A percentile compares a stretch with the other conserved stretches of the same genome.
These are phyloP conservation scores for Aspergillus persii DNA, from an alignment of 2,329 filamentous ascomycete species.

Conservation along the genomic window DNA sequence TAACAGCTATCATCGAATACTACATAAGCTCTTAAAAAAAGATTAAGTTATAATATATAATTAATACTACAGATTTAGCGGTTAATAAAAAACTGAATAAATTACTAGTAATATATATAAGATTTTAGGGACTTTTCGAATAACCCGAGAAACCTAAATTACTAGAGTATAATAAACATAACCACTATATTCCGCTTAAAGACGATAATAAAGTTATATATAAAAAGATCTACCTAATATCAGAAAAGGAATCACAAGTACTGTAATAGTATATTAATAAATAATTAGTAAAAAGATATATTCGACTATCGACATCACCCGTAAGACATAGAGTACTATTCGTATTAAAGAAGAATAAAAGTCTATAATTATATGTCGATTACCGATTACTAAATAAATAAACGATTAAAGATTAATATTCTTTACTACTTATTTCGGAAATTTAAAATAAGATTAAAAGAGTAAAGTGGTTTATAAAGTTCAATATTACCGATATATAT, in stretches of 20 bases:
- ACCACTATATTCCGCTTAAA: neutral
- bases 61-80: neutral
- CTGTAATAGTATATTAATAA: neutral
- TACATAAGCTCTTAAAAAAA: neutral
- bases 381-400: slow-evolving; percentile 3
- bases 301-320: neutral
- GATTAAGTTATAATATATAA: neutral
- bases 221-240: no score
- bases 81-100: neutral
- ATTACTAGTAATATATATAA: neutral
- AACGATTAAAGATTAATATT: slow-evolving; percentile 6
- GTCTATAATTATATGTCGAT: neutral
- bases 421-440: slow-evolving; percentile 3
- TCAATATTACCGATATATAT: slow-evolving; percentile 17
- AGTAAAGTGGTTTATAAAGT: slow-evolving; percentile 12
- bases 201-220: neutral
- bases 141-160: neutral
- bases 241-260: no score
- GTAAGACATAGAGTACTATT: slow-evolving; percentile 3
- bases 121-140: neutral
- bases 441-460: slow-evolving; percentile 5
- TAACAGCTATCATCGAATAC: neutral
- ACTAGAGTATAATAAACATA: neutral
- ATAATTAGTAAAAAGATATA: neutral
- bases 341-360: slow-evolving; percentile 1